Percentiles rank a stretch among this genome's conserved stretches.
phyloP scores from a whole-genome alignment of 169 alveolate species.

The Eimeria praecox region DNA sequence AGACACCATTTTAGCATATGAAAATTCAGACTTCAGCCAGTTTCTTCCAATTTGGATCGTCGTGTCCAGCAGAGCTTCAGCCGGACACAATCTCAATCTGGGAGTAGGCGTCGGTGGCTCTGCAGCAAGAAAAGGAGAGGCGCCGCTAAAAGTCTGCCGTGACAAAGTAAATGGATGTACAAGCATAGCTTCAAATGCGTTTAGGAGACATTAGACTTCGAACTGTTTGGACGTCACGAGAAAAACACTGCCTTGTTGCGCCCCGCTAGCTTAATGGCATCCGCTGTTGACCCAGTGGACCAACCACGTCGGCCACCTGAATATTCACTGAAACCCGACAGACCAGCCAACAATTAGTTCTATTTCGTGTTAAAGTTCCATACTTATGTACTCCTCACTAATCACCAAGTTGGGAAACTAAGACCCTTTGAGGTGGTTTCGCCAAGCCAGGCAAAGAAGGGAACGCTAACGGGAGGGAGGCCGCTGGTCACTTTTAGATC shows the following conservation, averaged over 20 bases:
- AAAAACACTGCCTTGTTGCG: not conserved
- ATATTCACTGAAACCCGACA: not conserved
- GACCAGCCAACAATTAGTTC: not conserved
- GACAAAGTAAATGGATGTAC: not conserved
- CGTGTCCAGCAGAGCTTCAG: not conserved
- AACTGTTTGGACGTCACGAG: not conserved
- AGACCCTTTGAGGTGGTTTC: not conserved
- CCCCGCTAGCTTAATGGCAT: not conserved
- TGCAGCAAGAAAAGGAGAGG: not conserved
- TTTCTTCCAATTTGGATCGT: not conserved
- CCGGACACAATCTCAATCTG: not conserved
- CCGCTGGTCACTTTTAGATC: not conserved
- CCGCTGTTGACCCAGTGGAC: conserved; percentile 13
- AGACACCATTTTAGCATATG: not conserved
- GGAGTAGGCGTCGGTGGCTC: not conserved
- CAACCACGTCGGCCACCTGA: not conserved
- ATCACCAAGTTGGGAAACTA: not conserved
- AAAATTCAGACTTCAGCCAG: not conserved
- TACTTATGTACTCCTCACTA: not conserved
- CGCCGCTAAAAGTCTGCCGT: not conserved
- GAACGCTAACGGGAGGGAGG: not conserved
- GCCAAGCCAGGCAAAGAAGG: not conserved
- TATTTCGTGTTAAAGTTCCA: not conserved
- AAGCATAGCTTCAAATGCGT: not conserved
- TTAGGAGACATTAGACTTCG: not conserved